These are phyloP conservation scores for Arthroderma uncinatum DNA, from an alignment of 2,329 filamentous ascomycete species.

Conservation along the genomic window DNA sequence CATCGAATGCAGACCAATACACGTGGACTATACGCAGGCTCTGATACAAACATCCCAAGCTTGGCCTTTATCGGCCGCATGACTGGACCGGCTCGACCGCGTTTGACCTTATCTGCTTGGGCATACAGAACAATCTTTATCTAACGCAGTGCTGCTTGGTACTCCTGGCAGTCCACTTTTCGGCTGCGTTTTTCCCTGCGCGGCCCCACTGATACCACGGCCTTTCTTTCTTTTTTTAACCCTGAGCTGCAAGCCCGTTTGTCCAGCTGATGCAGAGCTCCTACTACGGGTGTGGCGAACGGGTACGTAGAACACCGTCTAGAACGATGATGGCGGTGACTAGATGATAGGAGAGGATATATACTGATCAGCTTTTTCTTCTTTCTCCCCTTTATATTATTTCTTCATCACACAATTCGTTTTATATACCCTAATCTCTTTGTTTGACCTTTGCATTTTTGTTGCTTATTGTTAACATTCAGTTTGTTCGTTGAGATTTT, in stretches of 20 bases:
- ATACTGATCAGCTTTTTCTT: not conserved
- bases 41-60: not conserved
- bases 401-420: not conserved
- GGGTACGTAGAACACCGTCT: conserved; percentile 2
- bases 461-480: not conserved
- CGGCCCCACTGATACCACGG: not conserved
- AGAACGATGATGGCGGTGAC: not conserved
- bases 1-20: not conserved
- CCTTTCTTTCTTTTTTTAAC: not conserved
- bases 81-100: not conserved
- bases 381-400: not conserved
- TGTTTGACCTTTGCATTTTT: not conserved
- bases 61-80: not conserved
- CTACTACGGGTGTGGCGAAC: not conserved
- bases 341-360: not conserved
- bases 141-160: not conserved
- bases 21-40: not conserved
- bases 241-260: not conserved
- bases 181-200: not conserved
- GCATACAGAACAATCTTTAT: not conserved
- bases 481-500: not conserved
- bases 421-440: not conserved
- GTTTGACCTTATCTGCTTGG: not conserved
- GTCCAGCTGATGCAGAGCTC: not conserved
- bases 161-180: not conserved